A percentile compares a stretch with the other conserved stretches of the same genome.
Conservation (phyloP, 208 protist species). For the Trypanosoma boissoni region DNA sequence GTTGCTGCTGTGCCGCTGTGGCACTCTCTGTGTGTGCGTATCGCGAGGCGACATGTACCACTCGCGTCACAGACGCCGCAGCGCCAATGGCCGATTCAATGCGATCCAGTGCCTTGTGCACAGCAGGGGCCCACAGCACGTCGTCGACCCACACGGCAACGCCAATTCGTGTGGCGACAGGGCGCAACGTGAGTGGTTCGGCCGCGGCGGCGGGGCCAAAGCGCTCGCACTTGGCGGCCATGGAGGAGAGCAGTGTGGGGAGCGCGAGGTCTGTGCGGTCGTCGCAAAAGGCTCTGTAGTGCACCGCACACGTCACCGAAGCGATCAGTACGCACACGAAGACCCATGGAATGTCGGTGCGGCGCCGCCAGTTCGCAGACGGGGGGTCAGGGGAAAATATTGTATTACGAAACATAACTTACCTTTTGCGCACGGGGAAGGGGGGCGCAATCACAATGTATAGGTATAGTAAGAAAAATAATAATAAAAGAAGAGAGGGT, state of each 20-base stretch:
- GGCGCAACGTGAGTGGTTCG: conserved; percentile 6
- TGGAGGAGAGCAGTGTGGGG: conserved; percentile 27
- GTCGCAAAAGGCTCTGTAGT: conserved; percentile 41
- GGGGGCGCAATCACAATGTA: no score
- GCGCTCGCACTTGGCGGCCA: conserved; percentile 25
- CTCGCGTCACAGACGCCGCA: conserved; percentile 10
- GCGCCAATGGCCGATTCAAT: conserved; percentile 35
- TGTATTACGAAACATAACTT: no score
- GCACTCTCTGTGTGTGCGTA: not conserved
- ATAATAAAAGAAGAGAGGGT: no score
- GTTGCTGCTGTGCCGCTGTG: conserved; percentile 30
- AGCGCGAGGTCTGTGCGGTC: conserved; percentile 47
- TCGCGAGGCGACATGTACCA: conserved; percentile 30
- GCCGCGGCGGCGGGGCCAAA: conserved; percentile 8
- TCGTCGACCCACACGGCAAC: conserved; percentile 68
- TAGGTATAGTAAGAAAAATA: no score
- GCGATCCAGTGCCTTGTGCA: conserved; percentile 42
- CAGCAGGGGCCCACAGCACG: conserved; percentile 31
- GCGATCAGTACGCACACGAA: conserved; percentile 17
- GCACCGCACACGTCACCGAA: conserved; percentile 34
- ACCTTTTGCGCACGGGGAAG: no score
- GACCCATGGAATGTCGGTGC: conserved; percentile 6
- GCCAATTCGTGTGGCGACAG: conserved; percentile 41
- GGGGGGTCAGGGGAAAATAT: not conserved
- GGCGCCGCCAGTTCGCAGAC: not conserved